Percentiles rank a stretch among this genome's conserved stretches.
Evolutionary conservation across 495 filamentous ascomycete genomes (phyloP).

Genomic region (Talaromyces liani): DNA sequence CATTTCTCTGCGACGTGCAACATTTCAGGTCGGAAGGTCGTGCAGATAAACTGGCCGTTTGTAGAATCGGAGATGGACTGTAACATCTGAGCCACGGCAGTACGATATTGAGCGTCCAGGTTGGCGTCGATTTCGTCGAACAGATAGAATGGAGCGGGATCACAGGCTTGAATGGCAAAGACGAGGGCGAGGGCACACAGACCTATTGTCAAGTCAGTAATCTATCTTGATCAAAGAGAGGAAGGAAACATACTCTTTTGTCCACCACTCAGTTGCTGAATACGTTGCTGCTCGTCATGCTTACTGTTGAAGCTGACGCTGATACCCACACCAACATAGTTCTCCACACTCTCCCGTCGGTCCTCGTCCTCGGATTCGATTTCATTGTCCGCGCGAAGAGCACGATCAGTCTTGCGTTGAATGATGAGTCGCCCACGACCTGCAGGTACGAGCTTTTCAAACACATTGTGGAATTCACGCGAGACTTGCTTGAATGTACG

Average conservation of each 20-base stretch:
- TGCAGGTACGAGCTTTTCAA: slow-evolving; percentile 90
- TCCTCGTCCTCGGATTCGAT: slow-evolving; percentile 56
- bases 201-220: slow-evolving; percentile 42
- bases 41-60: slow-evolving; percentile 72
- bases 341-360: slow-evolving; percentile 69
- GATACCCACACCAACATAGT: slow-evolving; percentile 97
- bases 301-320: slow-evolving; percentile 98
- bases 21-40: slow-evolving; percentile 97
- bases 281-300: slow-evolving; percentile 94
- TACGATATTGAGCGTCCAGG: slow-evolving; percentile 94
- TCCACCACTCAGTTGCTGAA: slow-evolving; percentile 92
- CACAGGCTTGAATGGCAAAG: slow-evolving; percentile 97
- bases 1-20: slow-evolving; percentile 92
- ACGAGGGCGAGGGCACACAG: slow-evolving; percentile 91
- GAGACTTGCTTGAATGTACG: slow-evolving; percentile 97
- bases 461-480: slow-evolving; percentile 82
- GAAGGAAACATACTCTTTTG: slow-evolving; percentile 71
- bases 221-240: neutral
- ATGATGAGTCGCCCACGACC: slow-evolving; percentile 89
- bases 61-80: slow-evolving; percentile 60
- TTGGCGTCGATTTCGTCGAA: slow-evolving; percentile 99
- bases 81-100: slow-evolving; percentile 84
- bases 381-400: slow-evolving; percentile 54
- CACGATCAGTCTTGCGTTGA: slow-evolving; percentile 76
- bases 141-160: slow-evolving; percentile 96